Evolutionary conservation across 768 basidiomycete genomes (phyloP).

Genomic region (Tylopilus sp.): DNA sequence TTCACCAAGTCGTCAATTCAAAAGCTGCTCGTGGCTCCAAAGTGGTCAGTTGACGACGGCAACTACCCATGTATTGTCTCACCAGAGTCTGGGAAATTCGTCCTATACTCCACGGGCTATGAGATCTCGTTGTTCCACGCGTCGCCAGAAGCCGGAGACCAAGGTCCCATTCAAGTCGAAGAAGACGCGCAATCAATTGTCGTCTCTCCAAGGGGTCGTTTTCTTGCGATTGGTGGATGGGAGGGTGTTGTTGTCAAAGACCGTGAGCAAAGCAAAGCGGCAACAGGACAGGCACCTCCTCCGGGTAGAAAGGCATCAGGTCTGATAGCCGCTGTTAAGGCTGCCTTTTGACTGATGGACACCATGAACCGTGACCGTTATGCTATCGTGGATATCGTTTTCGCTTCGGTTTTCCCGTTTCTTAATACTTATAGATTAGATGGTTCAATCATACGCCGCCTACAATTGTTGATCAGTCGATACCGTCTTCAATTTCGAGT

Average conservation of each 20-base stretch:
- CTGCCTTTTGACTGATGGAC: too few species aligned
- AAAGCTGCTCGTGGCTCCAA: too few species aligned
- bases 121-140: neutral
- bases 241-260: neutral
- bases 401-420: too few species aligned
- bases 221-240: slow-evolving; percentile 4
- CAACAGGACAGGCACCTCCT: neutral
- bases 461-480: too few species aligned
- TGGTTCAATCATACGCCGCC: too few species aligned
- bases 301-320: neutral
- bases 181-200: slow-evolving; percentile 10
- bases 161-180: neutral
- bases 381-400: too few species aligned
- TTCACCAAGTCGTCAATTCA: neutral
- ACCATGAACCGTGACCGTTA: too few species aligned
- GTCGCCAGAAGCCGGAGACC: neutral
- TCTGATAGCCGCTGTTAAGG: too few species aligned
- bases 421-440: too few species aligned
- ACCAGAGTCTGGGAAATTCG: neutral
- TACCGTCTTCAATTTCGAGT: neutral
- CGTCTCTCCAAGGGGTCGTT: neutral
- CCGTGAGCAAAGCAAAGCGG: neutral
- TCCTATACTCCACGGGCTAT: neutral
- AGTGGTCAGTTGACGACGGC: slow-evolving; percentile 1
- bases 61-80: slow-evolving; percentile 10